Evolutionary conservation across 495 filamentous ascomycete species (phyloP).

Genomic region (Neurospora sp.): DNA sequence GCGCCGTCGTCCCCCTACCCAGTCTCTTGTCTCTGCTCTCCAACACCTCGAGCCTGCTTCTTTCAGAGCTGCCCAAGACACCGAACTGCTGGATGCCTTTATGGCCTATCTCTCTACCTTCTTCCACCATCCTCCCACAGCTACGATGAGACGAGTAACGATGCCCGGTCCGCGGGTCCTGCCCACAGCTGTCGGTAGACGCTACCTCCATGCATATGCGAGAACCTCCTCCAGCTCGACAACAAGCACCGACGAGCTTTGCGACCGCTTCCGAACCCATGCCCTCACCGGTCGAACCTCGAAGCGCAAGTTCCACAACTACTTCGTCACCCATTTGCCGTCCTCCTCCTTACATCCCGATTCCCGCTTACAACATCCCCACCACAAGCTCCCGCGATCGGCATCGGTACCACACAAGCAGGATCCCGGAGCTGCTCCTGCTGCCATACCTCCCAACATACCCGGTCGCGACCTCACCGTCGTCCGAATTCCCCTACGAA

Average conservation of each 20-base stretch:
- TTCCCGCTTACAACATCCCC: conserved; percentile 48
- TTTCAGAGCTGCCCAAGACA: not conserved
- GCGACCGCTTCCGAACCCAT: conserved; percentile 1
- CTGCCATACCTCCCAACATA: conserved; percentile 45
- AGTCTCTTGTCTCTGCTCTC: not conserved
- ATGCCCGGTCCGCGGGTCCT: conserved; percentile 8
- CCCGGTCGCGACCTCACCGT: conserved; percentile 75
- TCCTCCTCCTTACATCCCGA: conserved; percentile 91
- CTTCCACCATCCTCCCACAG: conserved; percentile 24
- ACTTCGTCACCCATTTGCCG: conserved; percentile 92
- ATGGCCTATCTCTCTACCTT: conserved; percentile 40
- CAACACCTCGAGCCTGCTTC: not conserved
- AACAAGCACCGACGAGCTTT: conserved; percentile 1
- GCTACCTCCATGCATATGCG: conserved; percentile 9
- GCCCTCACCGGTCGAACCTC: conserved; percentile 7
- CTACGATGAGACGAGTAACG: not conserved
- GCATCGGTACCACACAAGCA: conserved; percentile 71
- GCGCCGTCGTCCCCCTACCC: conserved; percentile 4
- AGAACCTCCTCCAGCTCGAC: conserved; percentile 2
- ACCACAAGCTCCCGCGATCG: conserved; percentile 75
- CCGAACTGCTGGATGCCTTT: conserved; percentile 27
- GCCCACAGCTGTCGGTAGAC: conserved; percentile 8
- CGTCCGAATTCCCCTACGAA: conserved; percentile 91
- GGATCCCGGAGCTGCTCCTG: conserved; percentile 42
- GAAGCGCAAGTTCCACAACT: conserved; percentile 73